Percentiles rank a stretch among this genome's conserved stretches.
Evolutionary conservation across 345 rosid species (phyloP).

Genomic region (Salix exigua): DNA sequence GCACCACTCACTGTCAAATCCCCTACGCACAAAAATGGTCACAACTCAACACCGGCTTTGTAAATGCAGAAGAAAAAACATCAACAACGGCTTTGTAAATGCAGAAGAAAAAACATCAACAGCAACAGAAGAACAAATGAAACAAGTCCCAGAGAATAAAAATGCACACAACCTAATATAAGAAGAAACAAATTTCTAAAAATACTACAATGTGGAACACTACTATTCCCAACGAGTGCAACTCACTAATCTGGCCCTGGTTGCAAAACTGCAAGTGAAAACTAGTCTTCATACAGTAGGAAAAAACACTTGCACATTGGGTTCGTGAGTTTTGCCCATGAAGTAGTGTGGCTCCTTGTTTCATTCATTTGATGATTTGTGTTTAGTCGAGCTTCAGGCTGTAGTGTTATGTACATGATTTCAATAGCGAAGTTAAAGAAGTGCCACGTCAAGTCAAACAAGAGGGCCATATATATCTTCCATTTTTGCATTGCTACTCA

Average conservation of each 20-base stretch:
- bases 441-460: neutral
- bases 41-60: neutral
- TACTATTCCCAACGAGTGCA: neutral
- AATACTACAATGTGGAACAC: neutral
- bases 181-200: slow-evolving; percentile 7
- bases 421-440: slow-evolving; percentile 3
- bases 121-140: slow-evolving; percentile 11
- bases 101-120: neutral
- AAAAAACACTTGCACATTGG: slow-evolving; percentile 2
- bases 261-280: neutral
- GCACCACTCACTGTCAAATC: slow-evolving; percentile 4
- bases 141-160: neutral
- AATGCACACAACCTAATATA: neutral
- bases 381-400: neutral
- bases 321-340: neutral
- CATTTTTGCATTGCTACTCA: neutral
- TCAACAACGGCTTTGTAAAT: neutral
- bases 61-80: neutral
- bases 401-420: slow-evolving; percentile 9
- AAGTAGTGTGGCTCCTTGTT: neutral
- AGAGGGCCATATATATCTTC: neutral
- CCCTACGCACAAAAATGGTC: neutral
- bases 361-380: neutral
- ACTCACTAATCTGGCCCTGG: neutral
- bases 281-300: neutral